phyloP scores from a whole-genome alignment of 192 early-diverging fungal genomes.

The Backusella mclennaniae region DNA sequence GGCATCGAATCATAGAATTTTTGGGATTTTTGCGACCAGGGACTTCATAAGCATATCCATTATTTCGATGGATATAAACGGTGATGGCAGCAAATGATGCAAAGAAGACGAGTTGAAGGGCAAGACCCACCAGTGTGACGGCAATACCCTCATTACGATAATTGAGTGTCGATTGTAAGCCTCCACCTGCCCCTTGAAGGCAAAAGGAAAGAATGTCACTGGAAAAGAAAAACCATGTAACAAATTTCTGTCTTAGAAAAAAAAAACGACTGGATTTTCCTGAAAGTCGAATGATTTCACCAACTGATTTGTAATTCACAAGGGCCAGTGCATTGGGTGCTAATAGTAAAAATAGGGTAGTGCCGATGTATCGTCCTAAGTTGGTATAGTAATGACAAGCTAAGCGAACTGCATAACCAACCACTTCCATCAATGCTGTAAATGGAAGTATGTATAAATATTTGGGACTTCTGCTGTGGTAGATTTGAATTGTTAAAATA shows the following conservation, averaged over 20 bases:
- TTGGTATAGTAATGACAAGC: conserved; percentile 37
- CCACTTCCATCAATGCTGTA: conserved; percentile 38
- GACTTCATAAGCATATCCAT: background rate
- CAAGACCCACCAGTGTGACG: conserved; percentile 1
- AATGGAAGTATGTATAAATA: conserved; percentile 6
- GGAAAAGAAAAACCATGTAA: conserved; percentile 47
- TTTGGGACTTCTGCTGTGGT: background rate
- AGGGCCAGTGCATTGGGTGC: conserved; percentile 49
- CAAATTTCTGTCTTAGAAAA: conserved; percentile 36
- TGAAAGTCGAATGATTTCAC: conserved; percentile 31
- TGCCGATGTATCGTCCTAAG: conserved; percentile 36
- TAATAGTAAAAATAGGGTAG: conserved; percentile 40
- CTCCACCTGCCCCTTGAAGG: conserved; percentile 25
- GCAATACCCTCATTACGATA: conserved; percentile 1
- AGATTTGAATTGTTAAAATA: background rate
- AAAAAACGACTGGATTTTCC: conserved; percentile 11
- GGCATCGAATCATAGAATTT: background rate
- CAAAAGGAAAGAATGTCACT: conserved; percentile 48
- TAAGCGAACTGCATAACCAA: conserved; percentile 38
- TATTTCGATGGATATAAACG: conserved; percentile 1
- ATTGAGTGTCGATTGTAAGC: background rate
- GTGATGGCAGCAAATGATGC: background rate
- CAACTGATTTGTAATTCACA: conserved; percentile 46
- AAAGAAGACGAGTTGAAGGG: conserved; percentile 2
- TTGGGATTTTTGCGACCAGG: background rate